Percentiles rank a stretch among this genome's conserved stretches.
Evolutionary conservation across 2,329 filamentous ascomycete genomes (phyloP).

Genomic region (Pseudovirgaria hyperparasitica): DNA sequence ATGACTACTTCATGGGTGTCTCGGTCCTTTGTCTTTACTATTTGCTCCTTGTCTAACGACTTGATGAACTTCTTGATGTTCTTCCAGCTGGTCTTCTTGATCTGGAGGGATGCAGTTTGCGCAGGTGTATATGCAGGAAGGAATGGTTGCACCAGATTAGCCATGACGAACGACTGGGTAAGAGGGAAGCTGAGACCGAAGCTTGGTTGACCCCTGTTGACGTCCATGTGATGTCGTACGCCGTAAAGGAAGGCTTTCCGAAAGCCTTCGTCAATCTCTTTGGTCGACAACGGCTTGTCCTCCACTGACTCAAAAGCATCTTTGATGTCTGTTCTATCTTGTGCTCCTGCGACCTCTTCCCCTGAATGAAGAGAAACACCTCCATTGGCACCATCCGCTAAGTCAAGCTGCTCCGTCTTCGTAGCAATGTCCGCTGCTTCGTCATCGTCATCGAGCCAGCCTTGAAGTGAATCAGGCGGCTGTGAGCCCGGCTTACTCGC

Average conservation of each 20-base stretch:
- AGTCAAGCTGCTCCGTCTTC: conserved; percentile 26
- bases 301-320: conserved; percentile 27
- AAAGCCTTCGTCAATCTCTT: conserved; percentile 56
- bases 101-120: conserved; percentile 45
- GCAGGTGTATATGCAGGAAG: conserved; percentile 45
- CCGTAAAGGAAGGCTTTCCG: conserved; percentile 51
- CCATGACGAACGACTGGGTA: conserved; percentile 50
- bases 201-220: conserved; percentile 37
- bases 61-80: conserved; percentile 60
- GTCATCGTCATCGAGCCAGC: conserved; percentile 30
- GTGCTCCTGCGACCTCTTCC: conserved; percentile 19
- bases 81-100: conserved; percentile 61
- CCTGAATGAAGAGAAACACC: conserved; percentile 29
- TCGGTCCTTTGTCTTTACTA: conserved; percentile 54
- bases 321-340: conserved; percentile 17
- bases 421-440: conserved; percentile 22
- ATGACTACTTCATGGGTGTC: conserved; percentile 52
- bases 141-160: conserved; percentile 52
- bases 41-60: conserved; percentile 47
- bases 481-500: conserved; percentile 39
- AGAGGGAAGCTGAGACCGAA: conserved; percentile 49
- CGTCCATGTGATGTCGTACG: conserved; percentile 45
- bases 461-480: conserved; percentile 40
- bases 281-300: conserved; percentile 42
- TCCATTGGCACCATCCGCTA: conserved; percentile 35